Base-by-base conservation (phyloP, 345 rosid genomes). In the Sisymbrium irio region DNA sequence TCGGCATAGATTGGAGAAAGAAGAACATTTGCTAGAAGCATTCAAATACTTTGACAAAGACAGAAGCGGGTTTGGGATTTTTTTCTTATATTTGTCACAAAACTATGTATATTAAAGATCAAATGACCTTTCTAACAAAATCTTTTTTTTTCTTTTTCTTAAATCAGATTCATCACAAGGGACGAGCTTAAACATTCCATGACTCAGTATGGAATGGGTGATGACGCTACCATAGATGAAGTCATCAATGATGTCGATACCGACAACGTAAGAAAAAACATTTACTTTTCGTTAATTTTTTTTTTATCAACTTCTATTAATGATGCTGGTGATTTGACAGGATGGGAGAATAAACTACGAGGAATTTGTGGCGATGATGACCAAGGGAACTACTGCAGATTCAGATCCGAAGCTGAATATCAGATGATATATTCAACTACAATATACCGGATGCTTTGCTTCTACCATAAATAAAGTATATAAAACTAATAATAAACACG, bases 1-100 rank as follows among this genome's bases (percentile, higher is more conserved):
- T 69, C 81, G 91, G 27, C 89, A 88, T 75, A 83, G 84, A 81
- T 81, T 95, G 33, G 90, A 92, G 77, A 87, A 74, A 82, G 99
- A 95, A 55, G 97, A 88, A n/a, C 80, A 90, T 65, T 76, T 90
- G 71, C 45, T 33, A 67, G 66, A 81, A 80, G 99, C 97, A 57
- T 95, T 95, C 72, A 81, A 78, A 46, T 84, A 62, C 80, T 90
- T 95, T n/a, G 97, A 95, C 79, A 87, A 76, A 72, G 97, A 95
- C 69, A 17, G 67, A 71, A 92, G 85, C 58, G 97, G 97, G 98
- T 92, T 53, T 63, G 94, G 74, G 7, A 42, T 5, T 5, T 15
- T 10, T 22, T 35, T 39, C 18, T 12, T 45, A n/a, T 44, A 20
- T 58, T 32, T 9, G 44, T 9, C 14, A 18, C 62, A 39, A 17